Conservation (phyloP, 2,329 filamentous ascomycete genomes). For the Thielaviopsis populi region DNA sequence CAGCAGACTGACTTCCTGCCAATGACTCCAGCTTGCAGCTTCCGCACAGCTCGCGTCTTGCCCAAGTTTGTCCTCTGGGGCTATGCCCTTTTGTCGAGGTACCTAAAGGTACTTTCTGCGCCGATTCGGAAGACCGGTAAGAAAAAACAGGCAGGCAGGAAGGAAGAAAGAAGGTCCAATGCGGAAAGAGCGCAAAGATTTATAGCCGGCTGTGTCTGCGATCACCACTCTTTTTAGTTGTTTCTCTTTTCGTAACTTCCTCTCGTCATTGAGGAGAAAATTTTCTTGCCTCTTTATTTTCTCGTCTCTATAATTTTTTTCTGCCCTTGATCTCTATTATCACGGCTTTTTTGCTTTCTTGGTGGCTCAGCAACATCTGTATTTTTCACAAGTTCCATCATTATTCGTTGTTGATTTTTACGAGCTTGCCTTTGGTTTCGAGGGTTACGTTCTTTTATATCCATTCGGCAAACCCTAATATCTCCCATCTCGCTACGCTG, state of each 20-base stretch:
- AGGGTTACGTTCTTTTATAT: background rate
- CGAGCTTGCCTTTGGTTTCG: too few relatives aligned
- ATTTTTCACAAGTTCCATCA: background rate
- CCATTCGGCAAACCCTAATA: background rate
- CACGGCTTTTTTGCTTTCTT: background rate
- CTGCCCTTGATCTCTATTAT: background rate
- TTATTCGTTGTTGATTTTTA: background rate
- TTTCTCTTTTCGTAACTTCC: background rate
- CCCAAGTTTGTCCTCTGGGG: background rate
- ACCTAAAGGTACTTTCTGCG: background rate
- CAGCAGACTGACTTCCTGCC: background rate
- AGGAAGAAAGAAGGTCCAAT: background rate
- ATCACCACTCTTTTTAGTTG: background rate
- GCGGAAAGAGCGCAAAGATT: background rate
- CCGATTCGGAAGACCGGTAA: background rate
- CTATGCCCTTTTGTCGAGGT: background rate
- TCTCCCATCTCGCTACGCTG: background rate
- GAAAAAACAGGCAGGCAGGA: background rate
- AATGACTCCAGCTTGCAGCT: too few relatives aligned
- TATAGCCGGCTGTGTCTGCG: background rate
- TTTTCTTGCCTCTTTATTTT: background rate
- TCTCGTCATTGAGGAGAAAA: background rate
- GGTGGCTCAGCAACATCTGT: background rate
- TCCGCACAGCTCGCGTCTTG: too few relatives aligned
- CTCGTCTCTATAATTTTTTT: background rate